Evolutionary conservation across 345 rosid genomes (phyloP), one percentile per base, ranked within the genome.

Genomic region (Dipteronia dyeriana): DNA sequence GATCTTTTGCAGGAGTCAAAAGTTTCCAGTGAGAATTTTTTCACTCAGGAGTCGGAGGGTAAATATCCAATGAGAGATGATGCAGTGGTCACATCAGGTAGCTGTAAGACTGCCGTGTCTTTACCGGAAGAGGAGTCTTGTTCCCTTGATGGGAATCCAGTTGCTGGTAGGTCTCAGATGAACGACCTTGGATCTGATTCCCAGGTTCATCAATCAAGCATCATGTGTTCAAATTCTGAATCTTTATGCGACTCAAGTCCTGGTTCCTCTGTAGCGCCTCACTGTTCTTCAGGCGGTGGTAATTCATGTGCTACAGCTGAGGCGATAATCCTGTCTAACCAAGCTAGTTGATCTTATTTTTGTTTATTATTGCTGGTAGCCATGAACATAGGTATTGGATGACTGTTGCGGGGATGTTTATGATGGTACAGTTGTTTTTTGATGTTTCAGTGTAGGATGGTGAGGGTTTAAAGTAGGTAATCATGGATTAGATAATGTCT

Each of bases 281-380:
- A 69, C 26, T 78, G 83, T 82, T 79, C 79, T 60, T 67, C 83
- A 5, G 74, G 76, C 26, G 73, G 75, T 13, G 75, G 76, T 74
- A 78, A 76, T 45, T 79, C 83, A 2, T 9, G 63, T 10, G 31
- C 74, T 72, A 75, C 77, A 17, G 29, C 87, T 7, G 82, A 83
- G 79, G 85, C 31, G 54, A 70, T 80, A 26, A 41, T 81, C 39
- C 62, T 75, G 64, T 81, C 77, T 34, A 81, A 81, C 78, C 75
- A 66, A 78, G 84, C 84, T 66, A 69, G 70, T 25, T 86, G 80
- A 81, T 76, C 6, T 66, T 69, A 17, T 3, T 43, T 61, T 31
- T 39, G 22, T 45, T 7, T 10, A 39, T 16, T 61, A 45, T 56
- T 53, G 14, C 56, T 67, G 22, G 73, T 49, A 64, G 68, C 54